Percentiles rank a stretch among this genome's conserved stretches.
Evolutionary conservation across 83 land plant species (phyloP).

Genomic region (Picea abies): DNA sequence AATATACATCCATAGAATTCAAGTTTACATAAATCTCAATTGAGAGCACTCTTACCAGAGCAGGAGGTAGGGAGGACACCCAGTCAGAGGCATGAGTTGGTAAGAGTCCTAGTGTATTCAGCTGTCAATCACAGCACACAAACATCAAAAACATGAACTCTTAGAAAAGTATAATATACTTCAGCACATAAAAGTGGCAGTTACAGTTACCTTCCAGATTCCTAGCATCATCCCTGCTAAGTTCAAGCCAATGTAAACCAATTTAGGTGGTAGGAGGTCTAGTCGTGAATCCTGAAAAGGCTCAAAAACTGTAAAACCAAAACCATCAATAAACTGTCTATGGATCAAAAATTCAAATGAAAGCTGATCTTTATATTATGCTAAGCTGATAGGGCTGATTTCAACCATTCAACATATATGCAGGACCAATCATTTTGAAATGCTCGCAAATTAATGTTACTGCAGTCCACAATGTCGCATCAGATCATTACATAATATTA

Average conservation of each 20-base stretch:
- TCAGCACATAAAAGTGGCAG: background rate
- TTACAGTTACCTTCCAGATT: constrained; percentile 72
- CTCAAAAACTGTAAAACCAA: constrained; percentile 81
- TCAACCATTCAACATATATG: background rate
- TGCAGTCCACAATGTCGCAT: background rate
- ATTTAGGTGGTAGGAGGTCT: constrained; percentile 78
- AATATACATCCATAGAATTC: background rate
- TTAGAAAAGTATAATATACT: background rate
- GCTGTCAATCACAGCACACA: constrained; percentile 46
- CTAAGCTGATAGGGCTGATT: background rate
- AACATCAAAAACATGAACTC: background rate
- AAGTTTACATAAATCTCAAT: background rate
- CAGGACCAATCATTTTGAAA: background rate
- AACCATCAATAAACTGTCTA: background rate
- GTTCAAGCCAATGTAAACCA: constrained; percentile 75
- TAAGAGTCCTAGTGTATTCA: constrained; percentile 91
- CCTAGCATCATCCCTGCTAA: constrained; percentile 71
- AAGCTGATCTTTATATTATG: background rate
- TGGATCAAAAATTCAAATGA: background rate
- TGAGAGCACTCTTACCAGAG: constrained; percentile 55
- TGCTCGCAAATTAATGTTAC: background rate
- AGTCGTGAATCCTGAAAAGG: constrained; percentile 87
- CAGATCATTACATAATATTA: background rate
- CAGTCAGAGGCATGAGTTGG: constrained; percentile 98
- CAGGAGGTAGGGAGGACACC: constrained; percentile 92